Evolutionary conservation across 768 basidiomycete genomes (phyloP).

Genomic region (Leccinellum rugosiceps): DNA sequence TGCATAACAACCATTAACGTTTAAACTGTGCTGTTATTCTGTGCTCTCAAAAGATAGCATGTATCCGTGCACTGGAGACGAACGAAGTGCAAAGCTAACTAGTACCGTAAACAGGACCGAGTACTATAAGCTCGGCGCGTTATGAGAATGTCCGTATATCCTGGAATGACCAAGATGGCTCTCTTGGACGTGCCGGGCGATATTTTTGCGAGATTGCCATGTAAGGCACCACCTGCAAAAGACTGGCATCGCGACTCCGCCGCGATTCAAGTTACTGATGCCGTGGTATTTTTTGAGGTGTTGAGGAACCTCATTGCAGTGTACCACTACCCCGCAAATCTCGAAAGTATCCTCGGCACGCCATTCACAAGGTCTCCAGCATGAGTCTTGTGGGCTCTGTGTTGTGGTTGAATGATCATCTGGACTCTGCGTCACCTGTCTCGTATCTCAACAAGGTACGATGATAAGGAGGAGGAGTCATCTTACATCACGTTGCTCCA

Average conservation of each 20-base stretch:
- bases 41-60: no score
- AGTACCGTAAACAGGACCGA: no score
- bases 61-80: no score
- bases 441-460: not conserved
- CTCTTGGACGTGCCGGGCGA: slow-evolving; percentile 1
- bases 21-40: no score
- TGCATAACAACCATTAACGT: no score
- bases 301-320: not conserved
- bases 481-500: not conserved
- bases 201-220: not conserved
- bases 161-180: not conserved
- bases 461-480: not conserved
- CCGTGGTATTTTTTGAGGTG: no score
- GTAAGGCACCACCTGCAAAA: not conserved
- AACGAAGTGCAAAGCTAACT: no score
- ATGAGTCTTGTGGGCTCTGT: not conserved
- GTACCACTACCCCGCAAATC: not conserved
- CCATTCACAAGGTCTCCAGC: not conserved
- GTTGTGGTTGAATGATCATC: not conserved
- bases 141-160: not conserved
- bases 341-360: not conserved
- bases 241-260: no score
- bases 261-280: no score
- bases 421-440: not conserved
- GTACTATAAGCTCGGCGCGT: not conserved